phyloP scores from a whole-genome alignment of 169 alveolate species.

The Plasmodium falciparum region DNA sequence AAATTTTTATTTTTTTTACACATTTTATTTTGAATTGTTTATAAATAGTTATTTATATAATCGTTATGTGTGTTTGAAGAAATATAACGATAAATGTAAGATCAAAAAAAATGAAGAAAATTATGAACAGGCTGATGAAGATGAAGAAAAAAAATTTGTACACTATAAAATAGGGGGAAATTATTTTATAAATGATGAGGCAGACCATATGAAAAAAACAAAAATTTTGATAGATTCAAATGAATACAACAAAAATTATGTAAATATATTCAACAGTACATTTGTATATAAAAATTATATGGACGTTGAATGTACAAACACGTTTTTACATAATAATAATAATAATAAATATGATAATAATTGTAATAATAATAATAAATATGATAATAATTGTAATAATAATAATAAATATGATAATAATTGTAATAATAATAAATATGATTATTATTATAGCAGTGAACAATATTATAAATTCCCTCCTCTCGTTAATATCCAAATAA shows the following conservation, averaged over 20 bases:
- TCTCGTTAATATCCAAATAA: conserved; percentile 23
- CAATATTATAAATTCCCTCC: too few relatives aligned
- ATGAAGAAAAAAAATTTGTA: background rate
- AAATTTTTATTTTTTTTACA: conserved; percentile 44
- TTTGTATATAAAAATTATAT: too few relatives aligned
- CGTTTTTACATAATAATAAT: background rate
- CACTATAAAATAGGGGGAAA: background rate
- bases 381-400: too few relatives aligned
- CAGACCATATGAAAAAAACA: background rate
- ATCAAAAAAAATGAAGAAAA: background rate
- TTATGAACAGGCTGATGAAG: background rate
- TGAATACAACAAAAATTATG: too few relatives aligned
- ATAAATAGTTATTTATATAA: background rate
- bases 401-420: too few relatives aligned
- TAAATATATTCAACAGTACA: too few relatives aligned
- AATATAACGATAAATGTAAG: background rate
- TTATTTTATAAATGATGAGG: background rate
- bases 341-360: too few relatives aligned
- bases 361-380: too few relatives aligned
- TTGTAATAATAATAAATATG: too few relatives aligned
- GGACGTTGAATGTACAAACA: too few relatives aligned
- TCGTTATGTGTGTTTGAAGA: background rate
- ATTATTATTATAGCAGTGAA: too few relatives aligned
- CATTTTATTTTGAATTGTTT: conserved; percentile 16
- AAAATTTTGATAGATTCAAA: background rate